Evolutionary conservation across 2,329 filamentous ascomycete genomes (phyloP).

Genomic region (Thelonectria olida): DNA sequence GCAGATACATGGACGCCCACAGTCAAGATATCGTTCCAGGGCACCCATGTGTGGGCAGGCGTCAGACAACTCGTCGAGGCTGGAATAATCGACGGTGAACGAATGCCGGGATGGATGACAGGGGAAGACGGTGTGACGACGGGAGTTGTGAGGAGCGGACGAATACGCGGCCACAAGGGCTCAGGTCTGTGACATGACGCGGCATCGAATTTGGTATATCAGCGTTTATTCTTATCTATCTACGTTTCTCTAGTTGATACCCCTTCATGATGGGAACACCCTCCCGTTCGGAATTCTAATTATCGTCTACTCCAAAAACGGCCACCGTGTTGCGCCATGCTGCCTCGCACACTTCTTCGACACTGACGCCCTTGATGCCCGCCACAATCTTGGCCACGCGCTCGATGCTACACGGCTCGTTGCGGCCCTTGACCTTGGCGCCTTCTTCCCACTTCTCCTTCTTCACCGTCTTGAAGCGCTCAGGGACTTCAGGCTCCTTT

Average conservation of each 20-base stretch:
- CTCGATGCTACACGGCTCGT: slow-evolving; percentile 89
- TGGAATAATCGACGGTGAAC: slow-evolving; percentile 77
- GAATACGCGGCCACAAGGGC: slow-evolving; percentile 68
- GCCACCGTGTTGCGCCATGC: slow-evolving; percentile 83
- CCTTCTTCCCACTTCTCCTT: slow-evolving; percentile 95
- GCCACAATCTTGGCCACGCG: slow-evolving; percentile 91
- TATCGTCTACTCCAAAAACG: slow-evolving; percentile 76
- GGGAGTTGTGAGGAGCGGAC: slow-evolving; percentile 73
- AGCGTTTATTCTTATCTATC: slow-evolving; percentile 34
- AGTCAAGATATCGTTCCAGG: slow-evolving; percentile 74
- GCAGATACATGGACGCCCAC: slow-evolving; percentile 45
- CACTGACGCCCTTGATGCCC: slow-evolving; percentile 79
- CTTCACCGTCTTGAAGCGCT: slow-evolving; percentile 85
- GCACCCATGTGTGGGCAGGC: slow-evolving; percentile 82
- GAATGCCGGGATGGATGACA: slow-evolving; percentile 91
- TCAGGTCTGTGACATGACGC: slow-evolving; percentile 56
- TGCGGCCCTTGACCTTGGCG: slow-evolving; percentile 91
- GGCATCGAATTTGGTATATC: slow-evolving; percentile 24
- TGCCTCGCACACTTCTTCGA: slow-evolving; percentile 87
- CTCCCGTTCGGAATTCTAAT: slow-evolving; percentile 27
- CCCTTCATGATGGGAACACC: slow-evolving; percentile 23
- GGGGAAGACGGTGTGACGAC: slow-evolving; percentile 84
- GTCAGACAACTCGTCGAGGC: slow-evolving; percentile 80
- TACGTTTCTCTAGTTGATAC: slow-evolving; percentile 45
- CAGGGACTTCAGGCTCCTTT: slow-evolving; percentile 72